Evolutionary conservation across 2,329 filamentous ascomycete species (phyloP).

Genomic region (Aureobasidium musti): DNA sequence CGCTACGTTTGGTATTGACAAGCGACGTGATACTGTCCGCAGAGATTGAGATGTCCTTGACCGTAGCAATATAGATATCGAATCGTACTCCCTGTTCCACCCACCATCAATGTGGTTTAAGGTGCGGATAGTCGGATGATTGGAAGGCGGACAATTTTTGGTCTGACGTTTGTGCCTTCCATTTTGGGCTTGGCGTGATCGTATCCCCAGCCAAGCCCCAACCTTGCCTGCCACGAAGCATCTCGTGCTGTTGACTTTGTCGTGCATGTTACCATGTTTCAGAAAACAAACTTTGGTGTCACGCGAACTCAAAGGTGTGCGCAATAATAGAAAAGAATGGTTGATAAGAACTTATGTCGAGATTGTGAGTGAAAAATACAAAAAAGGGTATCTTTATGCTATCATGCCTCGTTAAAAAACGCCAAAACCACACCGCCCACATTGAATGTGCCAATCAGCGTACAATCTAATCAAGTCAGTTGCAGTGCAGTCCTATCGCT

Average conservation of each 20-base stretch:
- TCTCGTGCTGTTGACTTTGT: constrained; percentile 18
- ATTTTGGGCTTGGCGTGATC: constrained; percentile 17
- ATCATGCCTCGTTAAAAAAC: constrained; percentile 15
- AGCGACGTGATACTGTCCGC: background rate
- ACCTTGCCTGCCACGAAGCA: constrained; percentile 15
- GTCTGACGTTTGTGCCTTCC: constrained; percentile 16
- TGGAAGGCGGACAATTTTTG: background rate
- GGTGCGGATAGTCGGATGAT: background rate
- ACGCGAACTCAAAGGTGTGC: background rate
- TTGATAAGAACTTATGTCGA: constrained; percentile 6
- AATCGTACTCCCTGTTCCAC: background rate
- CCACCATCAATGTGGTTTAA: background rate
- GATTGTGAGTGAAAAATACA: background rate
- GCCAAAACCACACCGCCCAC: background rate
- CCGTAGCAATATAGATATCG: background rate
- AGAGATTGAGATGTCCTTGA: background rate
- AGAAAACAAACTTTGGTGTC: background rate
- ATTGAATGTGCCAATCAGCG: background rate
- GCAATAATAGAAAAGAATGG: background rate
- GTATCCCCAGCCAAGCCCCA: constrained; percentile 9
- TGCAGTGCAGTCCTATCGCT: background rate
- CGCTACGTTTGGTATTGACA: constrained; percentile 19
- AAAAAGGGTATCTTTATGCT: constrained; percentile 28
- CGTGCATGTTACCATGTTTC: constrained; percentile 26
- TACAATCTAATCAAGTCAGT: background rate